These are phyloP conservation scores for Macadamia integrifolia DNA, from an alignment of 164 flowering plant species.

Conservation along the genomic window DNA sequence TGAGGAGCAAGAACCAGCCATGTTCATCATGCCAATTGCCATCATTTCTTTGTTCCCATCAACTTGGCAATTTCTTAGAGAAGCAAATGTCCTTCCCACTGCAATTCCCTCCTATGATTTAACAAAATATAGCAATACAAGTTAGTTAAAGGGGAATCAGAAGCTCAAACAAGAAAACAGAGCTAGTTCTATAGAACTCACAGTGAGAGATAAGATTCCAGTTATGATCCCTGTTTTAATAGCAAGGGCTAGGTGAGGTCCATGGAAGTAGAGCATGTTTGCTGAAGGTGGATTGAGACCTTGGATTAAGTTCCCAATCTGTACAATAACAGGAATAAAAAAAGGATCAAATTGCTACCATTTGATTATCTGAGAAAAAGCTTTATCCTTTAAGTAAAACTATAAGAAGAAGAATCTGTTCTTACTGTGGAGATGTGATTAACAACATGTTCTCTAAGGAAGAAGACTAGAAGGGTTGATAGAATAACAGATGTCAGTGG, in stretches of 20 bases:
- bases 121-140: background rate
- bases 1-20: slow-evolving; percentile 71
- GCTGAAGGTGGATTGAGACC: slow-evolving; percentile 70
- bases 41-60: slow-evolving; percentile 91
- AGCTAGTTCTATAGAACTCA: slow-evolving; percentile 20
- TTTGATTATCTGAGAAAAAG: background rate
- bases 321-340: slow-evolving; percentile 7
- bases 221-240: slow-evolving; percentile 53
- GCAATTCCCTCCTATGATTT: slow-evolving; percentile 69
- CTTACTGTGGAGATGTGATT: slow-evolving; percentile 42
- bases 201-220: slow-evolving; percentile 65
- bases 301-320: slow-evolving; percentile 64
- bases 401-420: background rate
- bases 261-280: slow-evolving; percentile 37
- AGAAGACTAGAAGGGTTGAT: slow-evolving; percentile 46
- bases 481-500: slow-evolving; percentile 59
- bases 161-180: background rate
- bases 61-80: slow-evolving; percentile 58
- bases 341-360: background rate
- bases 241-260: slow-evolving; percentile 28
- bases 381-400: background rate
- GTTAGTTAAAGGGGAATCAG: background rate
- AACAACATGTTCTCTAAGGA: slow-evolving; percentile 33
- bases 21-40: slow-evolving; percentile 74
- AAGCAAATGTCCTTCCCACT: slow-evolving; percentile 75